Percentiles rank a stretch among this genome's conserved stretches.
These are phyloP conservation scores for Harrya chromipes DNA, from an alignment of 768 basidiomycete species.

Conservation along the genomic window DNA sequence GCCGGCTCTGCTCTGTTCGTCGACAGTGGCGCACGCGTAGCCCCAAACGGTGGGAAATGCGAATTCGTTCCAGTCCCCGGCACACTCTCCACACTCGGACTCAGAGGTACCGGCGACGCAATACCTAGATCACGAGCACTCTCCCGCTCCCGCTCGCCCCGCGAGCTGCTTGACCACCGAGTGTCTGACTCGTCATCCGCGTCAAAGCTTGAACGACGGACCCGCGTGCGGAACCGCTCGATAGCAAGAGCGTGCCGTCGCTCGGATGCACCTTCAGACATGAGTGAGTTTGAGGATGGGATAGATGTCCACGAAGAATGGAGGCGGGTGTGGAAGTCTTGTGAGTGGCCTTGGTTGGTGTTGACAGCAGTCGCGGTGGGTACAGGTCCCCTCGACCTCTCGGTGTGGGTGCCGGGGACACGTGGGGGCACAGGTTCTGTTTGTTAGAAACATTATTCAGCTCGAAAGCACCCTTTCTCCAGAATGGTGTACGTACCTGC, in stretches of 20 bases:
- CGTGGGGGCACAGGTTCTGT: constrained; percentile 18
- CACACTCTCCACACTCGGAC: constrained; percentile 14
- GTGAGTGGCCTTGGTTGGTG: constrained; percentile 6
- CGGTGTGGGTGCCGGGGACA: constrained; percentile 8
- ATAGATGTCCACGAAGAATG: constrained; percentile 31
- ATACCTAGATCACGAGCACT: constrained; percentile 7
- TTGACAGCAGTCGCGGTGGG: constrained; percentile 7
- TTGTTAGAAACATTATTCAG: constrained; percentile 4
- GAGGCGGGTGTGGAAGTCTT: constrained; percentile 16
- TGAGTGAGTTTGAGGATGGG: constrained; percentile 38
- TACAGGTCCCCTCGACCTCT: constrained; percentile 15
- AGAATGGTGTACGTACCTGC: constrained; percentile 8
- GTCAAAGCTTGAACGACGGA: constrained; percentile 21
- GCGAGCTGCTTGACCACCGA: constrained; percentile 21
- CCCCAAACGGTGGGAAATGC: constrained; percentile 7
- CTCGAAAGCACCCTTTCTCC: not conserved
- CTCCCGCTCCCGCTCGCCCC: constrained; percentile 15
- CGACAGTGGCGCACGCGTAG: not conserved
- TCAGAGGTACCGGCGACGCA: constrained; percentile 12
- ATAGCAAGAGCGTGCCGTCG: constrained; percentile 38
- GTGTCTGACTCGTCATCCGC: constrained; percentile 24
- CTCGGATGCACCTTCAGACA: constrained; percentile 45
- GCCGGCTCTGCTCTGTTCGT: constrained; percentile 7
- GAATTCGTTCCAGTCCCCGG: constrained; percentile 6
- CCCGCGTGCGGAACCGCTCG: constrained; percentile 30